Evolutionary conservation across 2,329 filamentous ascomycete species (phyloP).

Genomic region (Colletotrichum filicis): DNA sequence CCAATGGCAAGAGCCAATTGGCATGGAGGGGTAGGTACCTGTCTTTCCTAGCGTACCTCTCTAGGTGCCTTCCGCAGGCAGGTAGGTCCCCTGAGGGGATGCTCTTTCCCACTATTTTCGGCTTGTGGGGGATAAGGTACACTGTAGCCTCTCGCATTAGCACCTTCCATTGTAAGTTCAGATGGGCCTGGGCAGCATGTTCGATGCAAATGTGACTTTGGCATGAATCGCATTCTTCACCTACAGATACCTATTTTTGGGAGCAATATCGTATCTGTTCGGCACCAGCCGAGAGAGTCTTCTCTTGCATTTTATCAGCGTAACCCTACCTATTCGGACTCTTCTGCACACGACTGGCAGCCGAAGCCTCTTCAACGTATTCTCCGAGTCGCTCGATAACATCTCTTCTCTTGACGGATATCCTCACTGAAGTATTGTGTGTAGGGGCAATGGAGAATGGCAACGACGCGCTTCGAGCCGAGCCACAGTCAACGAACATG

Average conservation of each 20-base stretch:
- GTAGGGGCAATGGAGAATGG: neutral
- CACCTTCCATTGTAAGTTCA: neutral
- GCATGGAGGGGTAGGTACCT: constrained; percentile 20
- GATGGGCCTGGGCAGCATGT: neutral
- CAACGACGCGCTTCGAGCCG: constrained; percentile 3
- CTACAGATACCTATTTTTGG: neutral
- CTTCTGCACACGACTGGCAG: neutral
- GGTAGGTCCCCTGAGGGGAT: neutral
- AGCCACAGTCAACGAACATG: neutral
- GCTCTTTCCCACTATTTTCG: constrained; percentile 13
- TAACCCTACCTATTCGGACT: neutral
- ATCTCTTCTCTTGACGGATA: neutral
- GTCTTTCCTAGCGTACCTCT: neutral
- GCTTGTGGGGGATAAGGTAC: constrained; percentile 19
- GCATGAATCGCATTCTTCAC: constrained; percentile 14
- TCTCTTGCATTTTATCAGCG: neutral
- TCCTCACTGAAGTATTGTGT: neutral
- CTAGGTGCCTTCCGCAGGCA: too few species aligned
- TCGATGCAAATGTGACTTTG: constrained; percentile 3
- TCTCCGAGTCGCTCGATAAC: too few species aligned
- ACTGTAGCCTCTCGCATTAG: constrained; percentile 31
- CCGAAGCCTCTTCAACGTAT: neutral
- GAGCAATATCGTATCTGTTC: neutral
- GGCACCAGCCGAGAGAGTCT: neutral
- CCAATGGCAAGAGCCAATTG: neutral